Evolutionary conservation across 495 filamentous ascomycete genomes (phyloP), one percentile per base, ranked within the genome.

Genomic region (Pseudotulostoma volvatum): DNA sequence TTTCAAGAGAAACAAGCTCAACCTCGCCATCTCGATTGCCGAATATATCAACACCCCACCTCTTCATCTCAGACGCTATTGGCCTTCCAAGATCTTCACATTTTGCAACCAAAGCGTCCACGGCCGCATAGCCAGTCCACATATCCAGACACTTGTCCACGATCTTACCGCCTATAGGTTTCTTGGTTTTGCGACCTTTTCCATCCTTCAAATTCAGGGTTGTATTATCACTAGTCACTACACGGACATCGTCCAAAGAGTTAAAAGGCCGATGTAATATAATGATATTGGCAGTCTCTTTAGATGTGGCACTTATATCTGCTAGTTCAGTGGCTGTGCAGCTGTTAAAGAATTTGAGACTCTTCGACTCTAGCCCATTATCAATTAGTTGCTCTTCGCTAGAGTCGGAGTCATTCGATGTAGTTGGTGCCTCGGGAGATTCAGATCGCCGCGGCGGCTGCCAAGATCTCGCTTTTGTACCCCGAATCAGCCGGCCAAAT

Each of bases 261-360:
- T 41, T 45, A 43, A 87, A 95, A 0, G 86, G 84, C 25, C 79
- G 74, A 31, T 77, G 59, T 0, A 70, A 61, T 1, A 88, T 53
- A 41, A 97, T 71, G 7, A 70, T 34, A 18, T 73, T 59, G 0
- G 83, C 79, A 37, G 70, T 63, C 9, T 74, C 73, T 40, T 80
- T 73, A 2, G 77, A 76, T 14, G 79, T 71, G 33, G 68, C 70
- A 9, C 83, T 77, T 32, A 93, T 77, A 48, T 92, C 85, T 2
- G 76, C 71, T 13, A 97, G 68, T 34, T 83, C 77, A 18, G 76
- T 65, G 11, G 64, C 57, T 2, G 71, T 67, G 56, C 83, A 90
- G 0, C 66, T 76, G 51, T 97, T 96, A 57, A 97, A 74, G 52
- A 84, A 93, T 0, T 73, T 66, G 13, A 96, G 60, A 1, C 94